These are phyloP conservation scores for Hevea brasiliensis DNA, from an alignment of 345 rosid species.

Conservation along the genomic window DNA sequence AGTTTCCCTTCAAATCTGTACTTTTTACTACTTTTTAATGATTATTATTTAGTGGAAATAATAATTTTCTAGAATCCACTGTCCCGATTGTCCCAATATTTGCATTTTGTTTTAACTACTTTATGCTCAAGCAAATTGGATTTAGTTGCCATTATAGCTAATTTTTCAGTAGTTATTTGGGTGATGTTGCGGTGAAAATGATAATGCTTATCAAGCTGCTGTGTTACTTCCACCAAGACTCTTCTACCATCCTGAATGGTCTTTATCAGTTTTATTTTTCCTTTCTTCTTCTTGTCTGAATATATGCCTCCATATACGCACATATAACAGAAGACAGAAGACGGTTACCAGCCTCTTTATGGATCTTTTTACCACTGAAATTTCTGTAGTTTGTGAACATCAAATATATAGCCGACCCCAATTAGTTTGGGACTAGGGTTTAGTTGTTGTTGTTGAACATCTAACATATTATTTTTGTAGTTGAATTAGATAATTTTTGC, in stretches of 20 bases:
- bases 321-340: neutral
- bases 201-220: neutral
- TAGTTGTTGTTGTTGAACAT: neutral
- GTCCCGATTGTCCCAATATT: neutral
- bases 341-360: neutral
- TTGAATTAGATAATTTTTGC: too few species aligned
- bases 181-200: neutral
- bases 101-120: neutral
- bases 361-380: neutral
- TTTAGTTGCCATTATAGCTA: neutral
- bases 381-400: too few species aligned
- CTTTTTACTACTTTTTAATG: neutral
- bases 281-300: neutral
- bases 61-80: neutral
- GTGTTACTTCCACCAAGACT: neutral
- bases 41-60: neutral
- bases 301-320: neutral
- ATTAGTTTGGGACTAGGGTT: too few species aligned
- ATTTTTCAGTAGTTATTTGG: neutral
- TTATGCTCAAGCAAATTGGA: neutral
- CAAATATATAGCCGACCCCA: too few species aligned
- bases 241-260: neutral
- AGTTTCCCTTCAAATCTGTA: neutral
- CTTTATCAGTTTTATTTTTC: neutral
- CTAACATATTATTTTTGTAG: neutral